Evolutionary conservation across 176 grass and related monocot species (phyloP).

Genomic region (Neostapfia colusana): DNA sequence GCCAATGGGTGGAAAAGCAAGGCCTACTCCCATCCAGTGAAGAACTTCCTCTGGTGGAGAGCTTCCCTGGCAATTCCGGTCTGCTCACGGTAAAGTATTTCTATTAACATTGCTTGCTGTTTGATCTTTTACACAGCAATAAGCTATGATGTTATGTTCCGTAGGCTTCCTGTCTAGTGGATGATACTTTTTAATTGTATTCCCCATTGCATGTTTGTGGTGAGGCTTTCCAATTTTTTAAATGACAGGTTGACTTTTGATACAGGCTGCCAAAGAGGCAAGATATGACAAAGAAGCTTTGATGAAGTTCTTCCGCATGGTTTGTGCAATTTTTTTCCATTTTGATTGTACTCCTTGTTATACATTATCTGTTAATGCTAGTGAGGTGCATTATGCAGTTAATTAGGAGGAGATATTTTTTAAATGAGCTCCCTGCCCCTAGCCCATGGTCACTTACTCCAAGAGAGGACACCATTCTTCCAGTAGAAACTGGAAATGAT

Average conservation of each 20-base stretch:
- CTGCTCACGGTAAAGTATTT: conserved; percentile 70
- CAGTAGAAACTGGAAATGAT: conserved; percentile 64
- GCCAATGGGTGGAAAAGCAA: conserved; percentile 98
- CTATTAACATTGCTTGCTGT: conserved; percentile 12
- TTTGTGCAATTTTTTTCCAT: conserved; percentile 41
- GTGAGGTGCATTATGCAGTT: conserved; percentile 63
- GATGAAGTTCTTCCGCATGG: conserved; percentile 92
- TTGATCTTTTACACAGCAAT: conserved; percentile 11
- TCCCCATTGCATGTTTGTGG: not conserved
- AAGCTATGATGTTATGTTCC: not conserved
- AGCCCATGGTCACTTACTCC: conserved; percentile 67
- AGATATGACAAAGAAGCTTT: conserved; percentile 98
- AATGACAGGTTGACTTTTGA: conserved; percentile 49
- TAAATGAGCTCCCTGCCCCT: conserved; percentile 70
- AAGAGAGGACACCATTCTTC: conserved; percentile 52
- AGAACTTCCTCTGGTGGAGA: conserved; percentile 80
- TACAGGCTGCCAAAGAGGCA: conserved; percentile 87
- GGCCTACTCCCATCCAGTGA: conserved; percentile 79
- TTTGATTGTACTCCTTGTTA: conserved; percentile 21
- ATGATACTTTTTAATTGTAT: not conserved
- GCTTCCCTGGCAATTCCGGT: conserved; percentile 85
- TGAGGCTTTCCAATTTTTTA: conserved; percentile 30
- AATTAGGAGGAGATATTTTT: conserved; percentile 97
- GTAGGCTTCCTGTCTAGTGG: conserved; percentile 2
- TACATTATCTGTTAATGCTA: conserved; percentile 29